A percentile compares a stretch with the other conserved stretches of the same genome.
Evolutionary conservation across 1,284 basidiomycete species (phyloP).

Genomic region (Ustilago nuda): DNA sequence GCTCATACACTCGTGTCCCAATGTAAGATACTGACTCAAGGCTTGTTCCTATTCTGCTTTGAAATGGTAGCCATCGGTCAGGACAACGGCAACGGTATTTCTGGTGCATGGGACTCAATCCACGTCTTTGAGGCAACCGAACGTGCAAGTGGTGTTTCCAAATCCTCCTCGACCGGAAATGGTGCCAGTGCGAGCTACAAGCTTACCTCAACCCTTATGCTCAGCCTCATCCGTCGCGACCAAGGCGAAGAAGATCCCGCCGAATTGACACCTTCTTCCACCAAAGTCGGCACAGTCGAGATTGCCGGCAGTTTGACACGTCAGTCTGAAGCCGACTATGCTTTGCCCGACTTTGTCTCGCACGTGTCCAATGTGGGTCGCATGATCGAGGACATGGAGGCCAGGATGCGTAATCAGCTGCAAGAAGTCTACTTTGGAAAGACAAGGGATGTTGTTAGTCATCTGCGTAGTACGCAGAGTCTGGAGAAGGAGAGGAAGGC

Average conservation of each 20-base stretch:
- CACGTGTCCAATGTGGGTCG: constrained; percentile 92
- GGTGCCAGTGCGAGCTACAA: constrained; percentile 94
- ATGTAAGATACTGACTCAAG: neutral
- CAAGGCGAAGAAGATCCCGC: constrained; percentile 67
- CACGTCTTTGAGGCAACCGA: constrained; percentile 96
- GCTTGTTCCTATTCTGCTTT: neutral
- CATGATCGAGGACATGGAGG: constrained; percentile 98
- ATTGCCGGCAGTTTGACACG: constrained; percentile 96
- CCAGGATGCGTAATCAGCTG: constrained; percentile 95
- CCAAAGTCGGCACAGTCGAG: constrained; percentile 78
- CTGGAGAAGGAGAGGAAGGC: constrained; percentile 84
- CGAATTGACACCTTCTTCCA: constrained; percentile 29
- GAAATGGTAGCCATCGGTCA: constrained; percentile 35
- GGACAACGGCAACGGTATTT: constrained; percentile 56
- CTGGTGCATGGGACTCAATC: constrained; percentile 94
- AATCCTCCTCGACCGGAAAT: constrained; percentile 22
- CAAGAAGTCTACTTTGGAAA: constrained; percentile 92
- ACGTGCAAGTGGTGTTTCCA: constrained; percentile 70
- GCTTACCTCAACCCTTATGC: constrained; percentile 95
- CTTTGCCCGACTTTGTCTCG: constrained; percentile 70
- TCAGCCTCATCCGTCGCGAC: constrained; percentile 82
- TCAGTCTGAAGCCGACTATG: constrained; percentile 78
- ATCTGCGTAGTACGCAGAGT: constrained; percentile 86
- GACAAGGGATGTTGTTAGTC: constrained; percentile 92
- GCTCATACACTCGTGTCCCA: too few species aligned